Base-by-base conservation (phyloP, 495 filamentous ascomycete genomes). In the Letharia lupina region DNA sequence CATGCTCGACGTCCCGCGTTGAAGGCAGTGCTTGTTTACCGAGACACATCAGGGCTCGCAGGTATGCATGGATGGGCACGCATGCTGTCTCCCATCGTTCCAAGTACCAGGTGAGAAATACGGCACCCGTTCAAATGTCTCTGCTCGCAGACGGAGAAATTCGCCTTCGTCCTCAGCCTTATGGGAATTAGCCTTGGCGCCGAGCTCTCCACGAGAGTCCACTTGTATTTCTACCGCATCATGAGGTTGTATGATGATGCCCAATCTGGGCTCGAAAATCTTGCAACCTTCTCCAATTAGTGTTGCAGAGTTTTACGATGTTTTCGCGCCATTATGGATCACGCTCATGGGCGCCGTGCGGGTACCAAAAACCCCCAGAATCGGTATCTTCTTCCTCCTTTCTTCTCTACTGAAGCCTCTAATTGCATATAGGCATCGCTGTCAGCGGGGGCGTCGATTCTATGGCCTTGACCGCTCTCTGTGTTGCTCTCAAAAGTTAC, bases 391-490 rank as follows among this genome's bases (percentile, higher is more conserved):
- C 35, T n/a, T 15, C n/a, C 37, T 33, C 13, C 12, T 54, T 39
- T 23, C 5, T 0, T 61, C 58, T 41, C 10, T 44, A 23, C 4
- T 33, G 56, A 39, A 48, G 28, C 18, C 60, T 68, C 63, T 68
- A 5, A 70, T n/a, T 9, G 41, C 16, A 18, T 15, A 2, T 69
- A 95, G 93, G 84, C 64, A 77, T 97, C 39, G 93, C 93, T 15
- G 77, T 98, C 58, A 97, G 93, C 73, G 94, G 94, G 10, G 94
- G 94, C 20, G 89, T 94, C 18, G 94, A 98, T 71, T 98, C 94
- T 7, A 98, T 96, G 92, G 93, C 93, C 31, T 78, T 98, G 47
- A 91, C 91, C 52, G 82, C 77, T 65, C 81, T 98, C n/a, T 91
- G 86, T 68, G 74, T 73, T 48, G 75, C 80, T 59, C 68, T 85